Evolutionary conservation across 345 rosid genomes (phyloP), one percentile per base, ranked within the genome.

Genomic region (Pistacia vera): DNA sequence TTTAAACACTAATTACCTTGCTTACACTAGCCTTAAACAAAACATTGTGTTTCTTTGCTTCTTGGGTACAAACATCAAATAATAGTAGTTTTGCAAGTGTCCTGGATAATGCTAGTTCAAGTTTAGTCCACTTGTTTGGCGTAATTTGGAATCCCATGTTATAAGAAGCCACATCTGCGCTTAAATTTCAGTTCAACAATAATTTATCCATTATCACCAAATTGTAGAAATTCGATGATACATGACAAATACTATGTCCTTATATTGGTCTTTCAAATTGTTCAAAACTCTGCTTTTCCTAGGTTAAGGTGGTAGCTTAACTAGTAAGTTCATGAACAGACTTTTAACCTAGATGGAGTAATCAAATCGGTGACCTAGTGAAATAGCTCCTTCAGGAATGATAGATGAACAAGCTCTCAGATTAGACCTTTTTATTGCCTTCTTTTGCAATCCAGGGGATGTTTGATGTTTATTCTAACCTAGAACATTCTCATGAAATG

Each of bases 11-110:
- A n/a, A 66, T 22, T 66, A n/a, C 5, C 44, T 65, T 65, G 17
- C 62, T 71, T 55, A 18, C 17, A 70, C 41, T 56, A 30, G 71
- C 57, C 9, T 30, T 68, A 22, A 25, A 28, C 28, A 8, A 69
- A 57, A 20, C 49, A 56, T 57, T 57, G 11, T 58, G 41, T 71
- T 41, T 18, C 61, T 56, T 70, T 70, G 51, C 62, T 56, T 70
- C 22, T 51, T 5, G 35, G 7, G 54, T 57, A 20, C 41, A 70
- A 20, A 56, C 20, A 35, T 64, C 17, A 13, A 58, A 57, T 25
- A 13, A 20, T 14, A 1, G 7, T 25, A 12, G 10, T 67, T 56
- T 36, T 57, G 30, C 52, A 18, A 36, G 33, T 70, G 36, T 58
- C 35, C 16, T 12, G 16, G 22, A 38, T 46, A 44, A 59, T 59